Evolutionary conservation across 148 eudicot genomes (phyloP).

Genomic region (Spergularia marina): DNA sequence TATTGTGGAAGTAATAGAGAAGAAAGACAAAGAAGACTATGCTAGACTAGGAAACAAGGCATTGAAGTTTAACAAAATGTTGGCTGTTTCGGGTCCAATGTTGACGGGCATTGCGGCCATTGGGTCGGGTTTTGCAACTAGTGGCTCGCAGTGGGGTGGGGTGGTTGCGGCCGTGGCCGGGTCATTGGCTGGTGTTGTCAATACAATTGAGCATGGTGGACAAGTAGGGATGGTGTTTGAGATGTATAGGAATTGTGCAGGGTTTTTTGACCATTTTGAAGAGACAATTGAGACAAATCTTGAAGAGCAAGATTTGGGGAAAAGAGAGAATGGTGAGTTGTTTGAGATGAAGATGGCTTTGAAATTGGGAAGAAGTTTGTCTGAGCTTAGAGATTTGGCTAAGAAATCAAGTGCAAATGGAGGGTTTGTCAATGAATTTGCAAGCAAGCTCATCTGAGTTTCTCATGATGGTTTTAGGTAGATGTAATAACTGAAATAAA

Average conservation of each 20-base stretch:
- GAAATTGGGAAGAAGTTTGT: conserved; percentile 53
- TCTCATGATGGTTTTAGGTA: conserved; percentile 5
- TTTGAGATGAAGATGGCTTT: conserved; percentile 57
- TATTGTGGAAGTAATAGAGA: conserved; percentile 35
- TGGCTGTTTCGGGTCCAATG: conserved; percentile 53
- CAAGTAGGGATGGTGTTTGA: conserved; percentile 89
- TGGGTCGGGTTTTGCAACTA: conserved; percentile 39
- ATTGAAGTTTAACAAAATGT: conserved; percentile 46
- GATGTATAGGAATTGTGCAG: conserved; percentile 71
- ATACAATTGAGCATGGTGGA: conserved; percentile 63
- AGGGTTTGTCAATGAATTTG: conserved; percentile 43
- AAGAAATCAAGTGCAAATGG: conserved; percentile 30
- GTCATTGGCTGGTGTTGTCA: conserved; percentile 39
- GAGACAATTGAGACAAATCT: conserved; percentile 35
- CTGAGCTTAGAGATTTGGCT: conserved; percentile 50
- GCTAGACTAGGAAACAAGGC: conserved; percentile 56
- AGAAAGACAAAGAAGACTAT: conserved; percentile 56
- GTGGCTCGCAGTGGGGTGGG: conserved; percentile 39
- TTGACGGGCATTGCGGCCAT: conserved; percentile 54
- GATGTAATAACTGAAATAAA: no score
- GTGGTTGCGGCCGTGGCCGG: conserved; percentile 39
- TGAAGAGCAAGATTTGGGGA: conserved; percentile 26
- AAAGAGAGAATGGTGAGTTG: conserved; percentile 53
- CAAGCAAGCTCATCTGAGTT: conserved; percentile 52
- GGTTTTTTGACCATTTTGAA: conserved; percentile 45